Base-by-base conservation (phyloP, 2,329 filamentous ascomycete species). In the Laburnicola sp. region DNA sequence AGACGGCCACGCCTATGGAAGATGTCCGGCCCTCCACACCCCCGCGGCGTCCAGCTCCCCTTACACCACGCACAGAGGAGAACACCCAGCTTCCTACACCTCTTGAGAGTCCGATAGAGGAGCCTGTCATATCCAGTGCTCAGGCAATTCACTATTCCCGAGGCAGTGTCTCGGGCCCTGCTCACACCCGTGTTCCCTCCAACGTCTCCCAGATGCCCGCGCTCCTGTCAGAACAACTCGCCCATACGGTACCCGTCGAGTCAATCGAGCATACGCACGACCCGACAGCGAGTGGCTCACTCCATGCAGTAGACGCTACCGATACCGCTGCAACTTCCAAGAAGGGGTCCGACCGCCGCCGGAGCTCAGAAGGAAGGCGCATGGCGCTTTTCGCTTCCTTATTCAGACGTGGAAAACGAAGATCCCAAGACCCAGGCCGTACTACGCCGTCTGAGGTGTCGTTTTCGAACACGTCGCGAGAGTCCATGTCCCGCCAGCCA, bases 401-500 rank as follows among this genome's bases (percentile, higher is more conserved):
- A 31, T 90, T 97, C 73, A 84, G 83, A 63, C 87, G 77, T 63
- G 78, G 74, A 77, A 82, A 78, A 79, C 77, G 71, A 78, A 66
- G 58, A 41, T 71, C 70, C 7, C 62, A 69, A 47, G 82, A 75
- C 73, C 84, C 72, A 67, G 76, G 74, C 38, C 75, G 75, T 73
- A 81, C 68, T 56, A 79, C 68, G 2, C 82, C 87, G 3, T 88
- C 89, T 0, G 91, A 92, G n/a, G 62, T 65, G 16, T 78, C 76
- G 0, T 94, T 96, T 68, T 91, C 91, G 3, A 96, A 96, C 65
- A 89, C 91, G 0, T 96, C 92, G 1, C 83, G 91, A 57, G 92
- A 96, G 65, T 95, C 92, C 11, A 93, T 96, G 75, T 79, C 81
- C 55, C 79, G 77, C 57, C 77, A 85, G 50, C 73, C 76, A 46